A percentile compares a stretch with the other conserved stretches of the same genome.
phyloP scores from a whole-genome alignment of 139 green algal genomes.

The Closterium sp. region DNA sequence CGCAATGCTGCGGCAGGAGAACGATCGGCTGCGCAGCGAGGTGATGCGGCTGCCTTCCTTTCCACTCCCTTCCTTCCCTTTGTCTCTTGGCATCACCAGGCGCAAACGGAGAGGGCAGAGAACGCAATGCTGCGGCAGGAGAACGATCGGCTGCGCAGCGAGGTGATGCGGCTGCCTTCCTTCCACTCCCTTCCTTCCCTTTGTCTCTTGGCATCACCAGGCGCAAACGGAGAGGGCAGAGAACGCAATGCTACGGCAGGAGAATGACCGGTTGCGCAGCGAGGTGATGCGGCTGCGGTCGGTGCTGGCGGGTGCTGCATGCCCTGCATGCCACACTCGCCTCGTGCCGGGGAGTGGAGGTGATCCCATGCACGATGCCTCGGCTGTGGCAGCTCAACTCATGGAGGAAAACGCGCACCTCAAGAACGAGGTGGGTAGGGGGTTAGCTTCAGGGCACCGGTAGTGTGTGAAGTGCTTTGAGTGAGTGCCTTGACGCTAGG shows the following conservation, averaged over 20 bases:
- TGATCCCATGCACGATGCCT: not conserved
- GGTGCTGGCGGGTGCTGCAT: not conserved
- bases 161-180: no score
- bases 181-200: not conserved
- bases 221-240: constrained; percentile 29
- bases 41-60: no score
- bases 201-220: constrained; percentile 2
- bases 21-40: constrained; percentile 2
- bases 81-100: not conserved
- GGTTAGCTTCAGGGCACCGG: no score
- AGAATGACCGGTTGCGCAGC: constrained; percentile 24
- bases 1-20: constrained; percentile 16
- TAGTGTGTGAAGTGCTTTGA: no score
- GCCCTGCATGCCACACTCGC: constrained; percentile 2
- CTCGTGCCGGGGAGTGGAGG: not conserved
- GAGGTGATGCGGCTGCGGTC: constrained; percentile 15
- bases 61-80: not conserved
- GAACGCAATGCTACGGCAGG: constrained; percentile 20
- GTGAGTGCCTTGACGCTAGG: no score
- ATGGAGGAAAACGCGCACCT: constrained; percentile 13
- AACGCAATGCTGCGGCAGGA: constrained; percentile 20
- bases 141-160: constrained; percentile 11
- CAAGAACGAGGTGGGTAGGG: not conserved
- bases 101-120: constrained; percentile 26
- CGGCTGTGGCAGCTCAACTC: not conserved